Conservation (phyloP, 192 early-diverging fungal species). For the Coemansia sp. region DNA sequence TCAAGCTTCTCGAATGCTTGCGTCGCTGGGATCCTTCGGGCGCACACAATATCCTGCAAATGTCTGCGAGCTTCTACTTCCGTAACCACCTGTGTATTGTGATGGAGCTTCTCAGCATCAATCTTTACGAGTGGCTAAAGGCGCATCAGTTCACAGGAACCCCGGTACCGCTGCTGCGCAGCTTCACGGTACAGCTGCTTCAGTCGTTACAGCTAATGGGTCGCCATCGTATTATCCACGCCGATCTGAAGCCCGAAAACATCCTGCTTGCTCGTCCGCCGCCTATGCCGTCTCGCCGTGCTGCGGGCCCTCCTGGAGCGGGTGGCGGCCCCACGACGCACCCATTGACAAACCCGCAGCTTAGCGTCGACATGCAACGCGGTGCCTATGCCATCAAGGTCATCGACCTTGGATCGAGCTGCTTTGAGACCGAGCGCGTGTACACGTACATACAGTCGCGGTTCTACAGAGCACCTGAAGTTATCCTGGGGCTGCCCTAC, state of each 20-base stretch:
- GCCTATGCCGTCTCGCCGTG: slow-evolving; percentile 44
- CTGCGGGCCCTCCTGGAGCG: slow-evolving; percentile 18
- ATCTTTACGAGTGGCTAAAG: slow-evolving; percentile 97
- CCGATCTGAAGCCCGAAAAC: slow-evolving; percentile 98
- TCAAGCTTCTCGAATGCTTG: slow-evolving; percentile 88
- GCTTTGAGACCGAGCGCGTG: slow-evolving; percentile 88
- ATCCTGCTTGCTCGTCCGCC: slow-evolving; percentile 77
- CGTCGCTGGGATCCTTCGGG: slow-evolving; percentile 83
- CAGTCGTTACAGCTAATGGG: slow-evolving; percentile 76
- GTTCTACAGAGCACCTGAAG: slow-evolving; percentile 97
- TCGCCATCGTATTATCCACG: slow-evolving; percentile 84
- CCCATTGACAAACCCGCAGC: slow-evolving; percentile 47
- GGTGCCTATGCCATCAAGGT: slow-evolving; percentile 83
- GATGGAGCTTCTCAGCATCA: slow-evolving; percentile 91
- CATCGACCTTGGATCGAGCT: slow-evolving; percentile 97
- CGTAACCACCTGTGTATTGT: slow-evolving; percentile 95
- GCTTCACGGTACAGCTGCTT: slow-evolving; percentile 81
- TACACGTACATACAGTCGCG: slow-evolving; percentile 98
- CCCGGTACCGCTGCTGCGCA: slow-evolving; percentile 39
- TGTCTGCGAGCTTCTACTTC: slow-evolving; percentile 92
- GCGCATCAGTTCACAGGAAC: slow-evolving; percentile 87
- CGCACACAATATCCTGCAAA: slow-evolving; percentile 80
- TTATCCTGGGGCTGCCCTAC: slow-evolving; percentile 89
- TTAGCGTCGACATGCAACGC: slow-evolving; percentile 37
- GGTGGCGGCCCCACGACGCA: slow-evolving; percentile 29